Conservation (phyloP, 1,284 basidiomycete species). For the Neonothopanus nambi region DNA sequence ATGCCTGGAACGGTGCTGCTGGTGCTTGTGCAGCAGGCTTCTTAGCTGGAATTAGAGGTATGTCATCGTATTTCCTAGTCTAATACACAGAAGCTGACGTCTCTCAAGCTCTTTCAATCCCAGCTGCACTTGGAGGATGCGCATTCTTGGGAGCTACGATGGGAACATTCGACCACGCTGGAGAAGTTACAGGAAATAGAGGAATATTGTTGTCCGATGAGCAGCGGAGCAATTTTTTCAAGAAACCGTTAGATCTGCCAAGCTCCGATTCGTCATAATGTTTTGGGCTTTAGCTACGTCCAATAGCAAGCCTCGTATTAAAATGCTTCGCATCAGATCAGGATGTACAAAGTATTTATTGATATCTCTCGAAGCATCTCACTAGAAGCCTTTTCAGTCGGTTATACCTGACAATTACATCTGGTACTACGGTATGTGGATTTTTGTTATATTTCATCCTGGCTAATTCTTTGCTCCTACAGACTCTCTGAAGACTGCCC, state of each 20-base stretch:
- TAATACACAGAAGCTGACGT: conserved; percentile 13
- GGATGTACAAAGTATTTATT: too few relatives aligned
- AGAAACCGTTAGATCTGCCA: conserved; percentile 37
- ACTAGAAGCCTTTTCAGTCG: too few relatives aligned
- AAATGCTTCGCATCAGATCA: too few relatives aligned
- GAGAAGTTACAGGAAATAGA: conserved; percentile 54
- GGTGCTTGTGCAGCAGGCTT: conserved; percentile 95
- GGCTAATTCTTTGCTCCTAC: background rate
- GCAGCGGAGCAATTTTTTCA: conserved; percentile 73
- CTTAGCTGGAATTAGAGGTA: conserved; percentile 83
- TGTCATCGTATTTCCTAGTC: conserved; percentile 23
- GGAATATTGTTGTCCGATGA: conserved; percentile 52
- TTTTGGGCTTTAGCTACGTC: background rate
- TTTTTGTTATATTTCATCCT: conserved; percentile 1
- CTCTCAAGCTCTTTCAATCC: conserved; percentile 77
- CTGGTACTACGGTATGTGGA: conserved; percentile 80
- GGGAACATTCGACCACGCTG: conserved; percentile 84
- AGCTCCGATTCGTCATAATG: conserved; percentile 2
- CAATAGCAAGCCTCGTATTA: too few relatives aligned
- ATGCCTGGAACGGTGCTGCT: conserved; percentile 81
- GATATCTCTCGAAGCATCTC: too few relatives aligned
- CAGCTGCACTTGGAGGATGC: conserved; percentile 82
- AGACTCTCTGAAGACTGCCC: conserved; percentile 94
- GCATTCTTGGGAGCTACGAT: conserved; percentile 78
- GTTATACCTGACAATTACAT: conserved; percentile 90